phyloP scores from a whole-genome alignment of 768 basidiomycete genomes.

The Termitomyces titanicus region DNA sequence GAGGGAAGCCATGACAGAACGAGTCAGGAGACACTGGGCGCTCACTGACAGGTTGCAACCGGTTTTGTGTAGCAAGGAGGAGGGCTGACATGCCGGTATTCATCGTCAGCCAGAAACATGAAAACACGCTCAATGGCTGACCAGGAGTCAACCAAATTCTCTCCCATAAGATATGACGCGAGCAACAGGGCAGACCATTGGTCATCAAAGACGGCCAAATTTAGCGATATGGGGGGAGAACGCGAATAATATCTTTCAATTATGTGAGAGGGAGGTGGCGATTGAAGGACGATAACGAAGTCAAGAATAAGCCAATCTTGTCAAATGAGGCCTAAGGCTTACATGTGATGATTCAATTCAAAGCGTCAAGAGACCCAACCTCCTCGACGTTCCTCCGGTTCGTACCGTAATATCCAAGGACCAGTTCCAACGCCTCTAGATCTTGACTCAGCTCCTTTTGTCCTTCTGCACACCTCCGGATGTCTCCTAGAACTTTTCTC shows the following conservation, averaged over 20 bases:
- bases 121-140: not conserved
- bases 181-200: not conserved
- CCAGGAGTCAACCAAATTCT: not conserved
- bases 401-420: constrained; percentile 1
- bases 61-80: not conserved
- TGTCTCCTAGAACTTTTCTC: constrained; percentile 1
- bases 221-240: not conserved
- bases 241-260: not conserved
- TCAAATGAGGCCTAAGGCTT: not conserved
- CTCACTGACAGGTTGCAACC: not conserved
- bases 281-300: not conserved
- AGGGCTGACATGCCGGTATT: not conserved
- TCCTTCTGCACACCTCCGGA: not conserved
- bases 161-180: not conserved
- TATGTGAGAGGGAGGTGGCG: not conserved
- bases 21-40: not conserved
- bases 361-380: constrained; percentile 9
- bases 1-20: constrained; percentile 13
- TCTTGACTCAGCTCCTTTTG: not conserved
- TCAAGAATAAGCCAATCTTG: no score
- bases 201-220: not conserved
- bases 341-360: not conserved
- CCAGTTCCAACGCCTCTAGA: constrained; percentile 1
- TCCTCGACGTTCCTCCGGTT: constrained; percentile 5
- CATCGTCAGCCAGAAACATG: not conserved